Conservation (phyloP, 1,139 yeast species). For the Sugiyamaella paludigena region DNA sequence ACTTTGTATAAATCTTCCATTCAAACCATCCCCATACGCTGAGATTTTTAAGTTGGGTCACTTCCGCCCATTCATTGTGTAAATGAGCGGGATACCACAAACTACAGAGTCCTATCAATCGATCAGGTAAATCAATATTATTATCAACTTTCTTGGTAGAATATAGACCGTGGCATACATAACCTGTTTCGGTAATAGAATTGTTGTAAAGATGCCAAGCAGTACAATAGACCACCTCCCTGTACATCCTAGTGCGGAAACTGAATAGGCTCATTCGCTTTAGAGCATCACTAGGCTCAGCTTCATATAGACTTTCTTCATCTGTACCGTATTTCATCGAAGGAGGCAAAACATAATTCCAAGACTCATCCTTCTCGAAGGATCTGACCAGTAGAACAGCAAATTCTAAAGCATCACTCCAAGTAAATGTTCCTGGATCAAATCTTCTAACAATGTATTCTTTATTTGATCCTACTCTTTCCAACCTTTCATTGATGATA, state of each 20-base stretch:
- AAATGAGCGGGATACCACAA: slow-evolving; percentile 4
- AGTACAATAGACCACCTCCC: no score
- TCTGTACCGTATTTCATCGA: background rate
- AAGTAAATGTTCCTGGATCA: slow-evolving; percentile 5
- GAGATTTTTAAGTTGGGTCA: background rate
- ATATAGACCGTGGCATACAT: slow-evolving; percentile 8
- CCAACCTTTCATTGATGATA: no score
- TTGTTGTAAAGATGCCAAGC: no score
- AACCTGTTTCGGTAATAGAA: background rate
- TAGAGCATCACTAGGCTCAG: slow-evolving; percentile 1
- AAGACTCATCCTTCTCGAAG: slow-evolving; percentile 1
- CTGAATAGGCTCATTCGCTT: slow-evolving; percentile 1
- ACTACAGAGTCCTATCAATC: slow-evolving; percentile 8
- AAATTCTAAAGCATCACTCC: background rate
- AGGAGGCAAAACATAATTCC: background rate
- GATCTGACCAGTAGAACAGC: background rate
- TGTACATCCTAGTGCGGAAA: no score
- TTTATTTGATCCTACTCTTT: slow-evolving; percentile 1
- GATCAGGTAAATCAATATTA: background rate
- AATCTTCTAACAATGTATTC: slow-evolving; percentile 2
- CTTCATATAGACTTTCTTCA: background rate
- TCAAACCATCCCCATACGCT: slow-evolving; percentile 7
- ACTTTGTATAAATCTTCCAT: slow-evolving; percentile 3
- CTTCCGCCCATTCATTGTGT: background rate
- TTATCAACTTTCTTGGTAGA: background rate